Percentiles rank a stretch among this genome's conserved stretches.
These are phyloP conservation scores for Cenchrus americanus DNA, from an alignment of 176 grass and related monocot species.

Conservation along the genomic window DNA sequence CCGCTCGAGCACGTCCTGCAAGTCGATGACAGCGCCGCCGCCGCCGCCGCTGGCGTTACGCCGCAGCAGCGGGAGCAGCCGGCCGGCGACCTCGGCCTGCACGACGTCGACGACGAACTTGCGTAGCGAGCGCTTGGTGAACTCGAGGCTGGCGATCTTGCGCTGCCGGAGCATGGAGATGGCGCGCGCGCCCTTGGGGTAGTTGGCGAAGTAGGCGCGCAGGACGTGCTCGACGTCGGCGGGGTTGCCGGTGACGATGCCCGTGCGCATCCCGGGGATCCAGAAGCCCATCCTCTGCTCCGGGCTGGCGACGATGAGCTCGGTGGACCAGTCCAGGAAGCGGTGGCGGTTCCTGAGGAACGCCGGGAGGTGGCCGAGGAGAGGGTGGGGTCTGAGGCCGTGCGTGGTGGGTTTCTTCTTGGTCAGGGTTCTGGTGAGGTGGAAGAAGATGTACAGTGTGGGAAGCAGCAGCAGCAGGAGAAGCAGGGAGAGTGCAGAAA, in stretches of 20 bases:
- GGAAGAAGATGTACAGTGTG: too few relatives aligned
- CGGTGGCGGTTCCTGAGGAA: background rate
- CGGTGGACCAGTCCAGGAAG: background rate
- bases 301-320: background rate
- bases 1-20: conserved; percentile 46
- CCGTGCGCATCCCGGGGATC: background rate
- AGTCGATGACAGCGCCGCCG: conserved; percentile 2
- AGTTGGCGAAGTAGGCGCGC: conserved; percentile 35
- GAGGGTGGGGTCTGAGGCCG: background rate
- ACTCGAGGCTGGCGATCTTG: conserved; percentile 48
- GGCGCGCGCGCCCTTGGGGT: conserved; percentile 33
- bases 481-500: conserved; percentile 20
- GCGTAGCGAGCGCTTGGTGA: background rate
- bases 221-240: conserved; percentile 53
- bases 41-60: background rate
- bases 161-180: conserved; percentile 29
- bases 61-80: conserved; percentile 43
- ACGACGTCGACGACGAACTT: conserved; percentile 42
- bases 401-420: too few relatives aligned
- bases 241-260: conserved; percentile 41
- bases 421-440: too few relatives aligned
- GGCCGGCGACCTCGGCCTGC: conserved; percentile 30
- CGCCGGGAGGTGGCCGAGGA: background rate
- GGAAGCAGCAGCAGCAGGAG: background rate
- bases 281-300: too few relatives aligned